Evolutionary conservation across 2,329 filamentous ascomycete species (phyloP).

Genomic region (Fusarium pseudograminearum): DNA sequence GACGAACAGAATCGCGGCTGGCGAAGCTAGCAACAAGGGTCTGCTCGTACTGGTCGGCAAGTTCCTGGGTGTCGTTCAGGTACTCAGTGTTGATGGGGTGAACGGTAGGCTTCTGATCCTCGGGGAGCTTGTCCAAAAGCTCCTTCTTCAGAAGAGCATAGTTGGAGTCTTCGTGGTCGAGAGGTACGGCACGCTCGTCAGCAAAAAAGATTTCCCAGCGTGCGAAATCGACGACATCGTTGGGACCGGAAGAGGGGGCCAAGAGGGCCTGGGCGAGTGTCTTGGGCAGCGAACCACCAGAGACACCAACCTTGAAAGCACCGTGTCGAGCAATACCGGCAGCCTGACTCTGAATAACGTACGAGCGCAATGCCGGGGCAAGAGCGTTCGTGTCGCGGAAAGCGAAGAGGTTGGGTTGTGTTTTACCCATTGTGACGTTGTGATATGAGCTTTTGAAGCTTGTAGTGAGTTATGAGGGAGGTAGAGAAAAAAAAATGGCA

Average conservation of each 20-base stretch:
- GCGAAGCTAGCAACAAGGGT: conserved; percentile 87
- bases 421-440: conserved; percentile 62
- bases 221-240: conserved; percentile 78
- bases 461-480: conserved; percentile 30
- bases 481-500: conserved; percentile 1
- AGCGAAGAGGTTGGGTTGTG: conserved; percentile 79
- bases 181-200: conserved; percentile 93
- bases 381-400: conserved; percentile 79
- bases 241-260: conserved; percentile 59
- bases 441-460: conserved; percentile 26
- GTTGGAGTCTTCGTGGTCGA: conserved; percentile 94
- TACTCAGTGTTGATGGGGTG: conserved; percentile 77
- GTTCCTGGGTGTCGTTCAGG: conserved; percentile 85
- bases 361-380: conserved; percentile 81
- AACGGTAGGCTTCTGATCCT: conserved; percentile 74
- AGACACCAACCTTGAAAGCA: conserved; percentile 91
- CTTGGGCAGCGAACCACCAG: conserved; percentile 91
- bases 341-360: conserved; percentile 85
- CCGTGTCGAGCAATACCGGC: conserved; percentile 83
- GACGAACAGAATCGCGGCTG: conserved; percentile 89
- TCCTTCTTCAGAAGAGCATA: conserved; percentile 89
- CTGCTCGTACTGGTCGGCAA: conserved; percentile 95
- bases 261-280: conserved; percentile 88
- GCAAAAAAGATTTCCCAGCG: conserved; percentile 99
- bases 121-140: conserved; percentile 87